Conservation (phyloP, 345 rosid genomes). For the Physaria fendleri region DNA sequence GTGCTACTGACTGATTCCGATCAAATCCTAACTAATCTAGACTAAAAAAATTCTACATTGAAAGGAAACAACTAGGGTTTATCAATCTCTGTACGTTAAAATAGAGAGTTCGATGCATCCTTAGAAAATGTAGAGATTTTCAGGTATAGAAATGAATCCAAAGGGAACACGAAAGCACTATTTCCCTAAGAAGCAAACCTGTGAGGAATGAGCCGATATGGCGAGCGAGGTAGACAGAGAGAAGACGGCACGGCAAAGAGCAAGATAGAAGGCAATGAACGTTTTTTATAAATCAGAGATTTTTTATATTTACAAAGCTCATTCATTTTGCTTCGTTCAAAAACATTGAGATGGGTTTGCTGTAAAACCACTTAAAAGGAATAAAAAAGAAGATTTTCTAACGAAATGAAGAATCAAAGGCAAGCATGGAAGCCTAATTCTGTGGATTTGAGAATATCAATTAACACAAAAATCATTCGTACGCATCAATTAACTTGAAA, state of each 20-base stretch:
- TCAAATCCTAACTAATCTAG: neutral
- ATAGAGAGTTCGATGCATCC: neutral
- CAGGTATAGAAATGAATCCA: neutral
- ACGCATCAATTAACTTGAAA: neutral
- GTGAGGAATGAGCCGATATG: neutral
- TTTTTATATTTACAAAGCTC: no score
- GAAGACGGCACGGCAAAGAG: conserved; percentile 12
- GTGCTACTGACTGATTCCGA: neutral
- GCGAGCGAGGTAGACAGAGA: neutral
- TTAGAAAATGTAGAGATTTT: neutral
- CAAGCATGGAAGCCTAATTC: no score
- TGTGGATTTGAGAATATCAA: no score
- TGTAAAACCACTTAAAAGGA: no score
- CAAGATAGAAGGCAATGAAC: neutral
- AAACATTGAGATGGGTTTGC: no score
- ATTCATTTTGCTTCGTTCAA: no score
- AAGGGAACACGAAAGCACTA: neutral
- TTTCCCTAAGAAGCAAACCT: conserved; percentile 2
- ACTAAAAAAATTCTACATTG: neutral
- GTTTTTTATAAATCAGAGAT: neutral
- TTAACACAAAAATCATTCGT: neutral
- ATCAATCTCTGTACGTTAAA: neutral
- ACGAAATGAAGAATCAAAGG: no score
- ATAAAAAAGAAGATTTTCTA: no score
- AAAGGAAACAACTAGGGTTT: neutral